phyloP scores from a whole-genome alignment of 106 monocot species.

The Acorus gramineus region DNA sequence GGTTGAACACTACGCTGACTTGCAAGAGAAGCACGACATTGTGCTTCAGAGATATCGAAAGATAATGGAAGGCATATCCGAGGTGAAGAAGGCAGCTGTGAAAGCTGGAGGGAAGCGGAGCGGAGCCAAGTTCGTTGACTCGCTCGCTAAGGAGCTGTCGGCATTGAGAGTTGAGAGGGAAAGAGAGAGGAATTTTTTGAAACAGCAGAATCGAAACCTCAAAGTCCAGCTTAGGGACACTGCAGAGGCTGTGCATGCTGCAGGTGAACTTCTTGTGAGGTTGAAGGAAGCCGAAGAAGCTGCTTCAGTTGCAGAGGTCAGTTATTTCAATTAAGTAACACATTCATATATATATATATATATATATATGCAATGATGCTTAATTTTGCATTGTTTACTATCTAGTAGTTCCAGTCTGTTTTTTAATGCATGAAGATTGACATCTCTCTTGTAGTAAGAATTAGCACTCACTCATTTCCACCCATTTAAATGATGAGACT shows the following conservation, averaged over 20 bases:
- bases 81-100: slow-evolving; percentile 80
- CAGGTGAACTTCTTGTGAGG: slow-evolving; percentile 88
- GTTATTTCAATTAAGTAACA: background rate
- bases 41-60: slow-evolving; percentile 50
- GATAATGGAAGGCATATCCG: slow-evolving; percentile 69
- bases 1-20: slow-evolving; percentile 75
- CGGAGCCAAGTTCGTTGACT: slow-evolving; percentile 56
- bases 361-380: too few species aligned
- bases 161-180: slow-evolving; percentile 60
- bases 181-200: slow-evolving; percentile 59
- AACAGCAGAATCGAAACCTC: slow-evolving; percentile 72
- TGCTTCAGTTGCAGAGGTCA: slow-evolving; percentile 55
- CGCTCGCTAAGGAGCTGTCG: slow-evolving; percentile 69
- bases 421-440: too few species aligned
- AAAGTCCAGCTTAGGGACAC: slow-evolving; percentile 80
- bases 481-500: too few species aligned
- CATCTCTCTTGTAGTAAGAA: too few species aligned
- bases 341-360: too few species aligned
- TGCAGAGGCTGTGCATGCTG: slow-evolving; percentile 94
- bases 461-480: too few species aligned
- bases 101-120: slow-evolving; percentile 54
- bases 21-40: slow-evolving; percentile 64
- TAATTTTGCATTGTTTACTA: too few species aligned
- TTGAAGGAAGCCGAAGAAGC: slow-evolving; percentile 85
- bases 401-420: too few species aligned